A percentile compares a stretch with the other conserved stretches of the same genome.
Evolutionary conservation across 345 rosid genomes (phyloP).

Genomic region (Toxicodendron radicans): DNA sequence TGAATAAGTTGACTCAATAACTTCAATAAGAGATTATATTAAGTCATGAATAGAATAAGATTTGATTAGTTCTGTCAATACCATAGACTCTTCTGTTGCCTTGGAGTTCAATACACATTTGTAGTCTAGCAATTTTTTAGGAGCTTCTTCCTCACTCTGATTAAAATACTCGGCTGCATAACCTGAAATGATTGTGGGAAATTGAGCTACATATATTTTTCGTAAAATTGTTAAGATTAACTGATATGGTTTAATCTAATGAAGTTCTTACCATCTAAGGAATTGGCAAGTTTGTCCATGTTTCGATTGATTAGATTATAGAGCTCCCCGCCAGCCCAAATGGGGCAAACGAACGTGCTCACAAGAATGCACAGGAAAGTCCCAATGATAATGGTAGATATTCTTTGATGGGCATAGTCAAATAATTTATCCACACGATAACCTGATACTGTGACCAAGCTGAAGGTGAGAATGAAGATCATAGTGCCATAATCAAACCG

Average conservation of each 20-base stretch:
- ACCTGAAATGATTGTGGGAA: conserved; percentile 32
- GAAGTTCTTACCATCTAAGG: conserved; percentile 34
- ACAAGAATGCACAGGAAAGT: conserved; percentile 37
- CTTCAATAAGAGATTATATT: background rate
- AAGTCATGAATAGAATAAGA: background rate
- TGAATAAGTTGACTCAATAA: background rate
- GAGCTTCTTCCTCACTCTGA: conserved; percentile 12
- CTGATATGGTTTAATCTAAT: no score
- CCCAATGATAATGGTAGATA: conserved; percentile 40
- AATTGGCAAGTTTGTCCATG: conserved; percentile 43
- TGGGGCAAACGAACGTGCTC: conserved; percentile 39
- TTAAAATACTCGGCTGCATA: conserved; percentile 35
- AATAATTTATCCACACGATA: conserved; percentile 36
- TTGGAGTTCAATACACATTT: conserved; percentile 47
- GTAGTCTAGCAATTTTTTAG: conserved; percentile 34
- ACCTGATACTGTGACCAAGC: conserved; percentile 41
- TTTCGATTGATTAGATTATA: conserved; percentile 24
- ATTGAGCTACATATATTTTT: background rate
- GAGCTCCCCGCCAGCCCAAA: conserved; percentile 46
- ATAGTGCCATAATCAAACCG: conserved; percentile 43
- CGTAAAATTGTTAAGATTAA: no score
- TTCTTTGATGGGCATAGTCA: conserved; percentile 35
- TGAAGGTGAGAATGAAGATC: conserved; percentile 53
- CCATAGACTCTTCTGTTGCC: conserved; percentile 49
- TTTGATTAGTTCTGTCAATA: conserved; percentile 10